Base-by-base conservation (phyloP, 192 early-diverging fungal genomes). In the Chytriomyces sp. region DNA sequence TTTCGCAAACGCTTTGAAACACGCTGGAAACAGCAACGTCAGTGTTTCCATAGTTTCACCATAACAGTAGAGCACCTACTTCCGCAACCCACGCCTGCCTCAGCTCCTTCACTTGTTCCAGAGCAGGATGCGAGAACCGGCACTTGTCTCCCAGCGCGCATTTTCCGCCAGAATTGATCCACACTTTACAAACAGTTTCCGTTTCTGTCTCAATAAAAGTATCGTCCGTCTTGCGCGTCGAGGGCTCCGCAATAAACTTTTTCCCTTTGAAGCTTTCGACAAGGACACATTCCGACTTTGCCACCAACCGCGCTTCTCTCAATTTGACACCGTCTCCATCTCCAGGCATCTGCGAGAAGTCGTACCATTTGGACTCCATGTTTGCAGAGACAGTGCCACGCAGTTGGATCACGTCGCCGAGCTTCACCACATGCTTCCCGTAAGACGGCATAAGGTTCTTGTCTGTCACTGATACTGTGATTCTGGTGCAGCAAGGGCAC, bases 31-130 rank as follows among this genome's bases (percentile, higher is more conserved):
- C 28, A 35, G 28, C 0, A 35, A 35, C 28, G 28, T 35, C 28
- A 35, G 28, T 35, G 28, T 35, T 35, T 35, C 28, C 28, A 35
- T 35, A 35, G 28, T 35, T 35, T 35, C 1, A 0, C 1, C 28
- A 1, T 35, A 35, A 35, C 1, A 35, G 2, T 0, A 35, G 28
- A 35, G 35, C 13, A 47, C 49, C 46, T 70, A 85, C 84, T 48
- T 85, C 78, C 28, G 75, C 53, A 0, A 85, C 35, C 84, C 84
- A 86, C 11, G 53, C n/a, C 28, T 57, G 67, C 72, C 79, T 68
- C 26, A 79, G 65, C n/a, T 23, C 53, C n/a, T 47, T 61, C 71
- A 83, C 75, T 9, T 28, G 70, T n/a, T 74, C 79, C 5, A 79
- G 70, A 48, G 49, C 63, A 49, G 78, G 79, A 72, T 84, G 83